Evolutionary conservation across 108 stramenopile genomes (phyloP), one percentile per base, ranked within the genome.

Genomic region (Tribonema minus): DNA sequence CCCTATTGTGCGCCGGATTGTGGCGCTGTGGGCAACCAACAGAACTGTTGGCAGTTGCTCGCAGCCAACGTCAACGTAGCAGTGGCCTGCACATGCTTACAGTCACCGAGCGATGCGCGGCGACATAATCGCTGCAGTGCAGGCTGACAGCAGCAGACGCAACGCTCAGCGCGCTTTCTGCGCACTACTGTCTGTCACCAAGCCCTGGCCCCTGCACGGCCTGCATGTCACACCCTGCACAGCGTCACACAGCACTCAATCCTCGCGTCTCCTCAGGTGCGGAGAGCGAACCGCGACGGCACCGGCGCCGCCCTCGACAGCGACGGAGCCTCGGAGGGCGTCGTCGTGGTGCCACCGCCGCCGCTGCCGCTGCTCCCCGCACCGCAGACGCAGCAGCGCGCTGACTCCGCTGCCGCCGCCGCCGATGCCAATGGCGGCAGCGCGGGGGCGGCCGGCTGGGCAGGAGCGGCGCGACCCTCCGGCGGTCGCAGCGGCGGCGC

Each of bases 281-380:
- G 71, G 23, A 59, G 71, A 59, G 61, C 71, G 0, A 61, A 35
- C 23, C 71, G 71, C 3, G 71, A 72, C 61, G 71, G 71, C n/a
- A 26, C 71, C 34, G 71, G 71, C 62, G 67, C 67, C 41, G 67
- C 67, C 26, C 67, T 41, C 9, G 67, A 68, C 41, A 39, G 40
- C 30, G 67, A 46, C 3, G 32, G 31, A 29, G 67, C 40, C 20
- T 41, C 46, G 31, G 39, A 39, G 1, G 67, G 31, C 1, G 67
- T 39, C 15, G 40, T 68, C 40, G 15, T 68, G 0, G 40, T 68
- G 23, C 9, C 41, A 3, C 40, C 34, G 30, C 67, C 67, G 41
- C 23, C 2, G 23, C 62, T 27, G 27, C 4, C 62, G 32, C 34
- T 20, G 32, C 34, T 32, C 32, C 30, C 3, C 25, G 5, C 2